Evolutionary conservation across 306 rosid species (phyloP).

Genomic region (Calophaca sinica): DNA sequence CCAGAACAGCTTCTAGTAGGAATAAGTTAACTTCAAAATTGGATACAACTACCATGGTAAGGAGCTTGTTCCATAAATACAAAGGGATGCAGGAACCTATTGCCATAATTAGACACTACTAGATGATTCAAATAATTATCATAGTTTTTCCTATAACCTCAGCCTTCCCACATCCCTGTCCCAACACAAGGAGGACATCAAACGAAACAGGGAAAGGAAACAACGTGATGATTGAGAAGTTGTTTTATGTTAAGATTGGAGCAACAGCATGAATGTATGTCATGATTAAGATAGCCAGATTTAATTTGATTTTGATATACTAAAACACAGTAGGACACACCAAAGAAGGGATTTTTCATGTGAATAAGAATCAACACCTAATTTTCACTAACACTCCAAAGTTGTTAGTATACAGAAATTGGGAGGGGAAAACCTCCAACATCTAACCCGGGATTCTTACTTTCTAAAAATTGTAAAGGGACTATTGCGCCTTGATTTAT

Average conservation of each 20-base stretch:
- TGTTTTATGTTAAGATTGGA: constrained; percentile 22
- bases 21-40: neutral
- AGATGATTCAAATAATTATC: constrained; percentile 18
- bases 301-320: constrained; percentile 10
- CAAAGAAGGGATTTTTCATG: neutral
- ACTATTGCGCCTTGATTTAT: neutral
- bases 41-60: constrained; percentile 4
- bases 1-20: constrained; percentile 13
- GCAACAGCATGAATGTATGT: constrained; percentile 1
- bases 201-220: constrained; percentile 7
- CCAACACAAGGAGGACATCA: neutral
- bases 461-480: too few species aligned
- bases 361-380: constrained; percentile 23
- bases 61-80: neutral
- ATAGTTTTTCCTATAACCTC: constrained; percentile 16
- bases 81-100: neutral
- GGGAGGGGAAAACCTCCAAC: too few species aligned
- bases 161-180: neutral
- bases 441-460: too few species aligned
- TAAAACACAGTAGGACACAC: neutral
- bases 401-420: neutral
- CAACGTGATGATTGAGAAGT: neutral
- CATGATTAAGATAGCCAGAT: constrained; percentile 4
- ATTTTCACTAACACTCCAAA: neutral
- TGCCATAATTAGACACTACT: neutral